Evolutionary conservation across 371 early-diverging fungal species (phyloP).

Genomic region (Mucor mucedo): DNA sequence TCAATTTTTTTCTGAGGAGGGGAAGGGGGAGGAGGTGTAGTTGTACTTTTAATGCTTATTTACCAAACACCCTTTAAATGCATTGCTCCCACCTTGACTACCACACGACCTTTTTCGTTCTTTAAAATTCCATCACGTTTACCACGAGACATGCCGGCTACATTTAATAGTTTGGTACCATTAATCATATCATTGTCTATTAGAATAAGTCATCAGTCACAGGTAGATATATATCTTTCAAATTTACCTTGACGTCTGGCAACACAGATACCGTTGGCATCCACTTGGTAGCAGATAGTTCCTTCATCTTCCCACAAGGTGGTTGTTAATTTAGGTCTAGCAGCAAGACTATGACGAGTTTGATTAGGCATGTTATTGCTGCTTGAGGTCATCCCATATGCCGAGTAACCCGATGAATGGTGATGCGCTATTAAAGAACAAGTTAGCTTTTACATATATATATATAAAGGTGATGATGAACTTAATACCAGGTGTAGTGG

Average conservation of each 20-base stretch:
- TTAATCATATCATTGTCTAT: slow-evolving; percentile 84
- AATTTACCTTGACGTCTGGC: slow-evolving; percentile 74
- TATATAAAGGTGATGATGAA: not conserved
- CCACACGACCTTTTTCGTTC: slow-evolving; percentile 83
- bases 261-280: slow-evolving; percentile 81
- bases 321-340: slow-evolving; percentile 72
- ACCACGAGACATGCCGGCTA: slow-evolving; percentile 87
- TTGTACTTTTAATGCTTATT: slow-evolving; percentile 4
- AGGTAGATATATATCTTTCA: not conserved
- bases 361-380: slow-evolving; percentile 7
- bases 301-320: slow-evolving; percentile 87
- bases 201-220: not conserved
- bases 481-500: not conserved
- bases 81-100: slow-evolving; percentile 88
- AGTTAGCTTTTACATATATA: not conserved
- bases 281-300: slow-evolving; percentile 83
- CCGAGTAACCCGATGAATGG: slow-evolving; percentile 1
- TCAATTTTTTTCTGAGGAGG: too few relatives aligned
- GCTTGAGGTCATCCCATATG: slow-evolving; percentile 6
- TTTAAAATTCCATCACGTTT: slow-evolving; percentile 88
- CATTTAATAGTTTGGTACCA: slow-evolving; percentile 86
- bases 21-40: too few relatives aligned
- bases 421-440: slow-evolving; percentile 6
- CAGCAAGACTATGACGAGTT: slow-evolving; percentile 24
- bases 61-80: slow-evolving; percentile 89